phyloP scores from a whole-genome alignment of 345 rosid species.

The thale cress (Arabidopsis thaliana) region TAIR10.1 NC_003076.8:24039501-24040000 shows the following conservation, averaged over 20 bases:
- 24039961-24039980: neutral
- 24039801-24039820: no score
- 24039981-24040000: neutral
- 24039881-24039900: neutral
- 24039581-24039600: neutral
- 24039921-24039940: neutral
- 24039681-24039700: no score
- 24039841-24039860: neutral
- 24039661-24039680: no score
- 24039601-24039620: no score
- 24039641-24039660: no score
- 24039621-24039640: no score
- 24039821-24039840: neutral
- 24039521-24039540: neutral
- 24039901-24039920: neutral
- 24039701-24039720: no score
- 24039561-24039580: constrained; percentile 23
- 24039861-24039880: neutral
- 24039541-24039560: constrained; percentile 1
- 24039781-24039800: no score
- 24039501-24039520: neutral
- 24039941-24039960: neutral
- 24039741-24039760: no score
- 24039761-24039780: no score
- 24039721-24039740: no score